These are phyloP conservation scores for Fomitopsis pinicola DNA, from an alignment of 1,284 basidiomycete genomes.

Conservation along the genomic window DNA sequence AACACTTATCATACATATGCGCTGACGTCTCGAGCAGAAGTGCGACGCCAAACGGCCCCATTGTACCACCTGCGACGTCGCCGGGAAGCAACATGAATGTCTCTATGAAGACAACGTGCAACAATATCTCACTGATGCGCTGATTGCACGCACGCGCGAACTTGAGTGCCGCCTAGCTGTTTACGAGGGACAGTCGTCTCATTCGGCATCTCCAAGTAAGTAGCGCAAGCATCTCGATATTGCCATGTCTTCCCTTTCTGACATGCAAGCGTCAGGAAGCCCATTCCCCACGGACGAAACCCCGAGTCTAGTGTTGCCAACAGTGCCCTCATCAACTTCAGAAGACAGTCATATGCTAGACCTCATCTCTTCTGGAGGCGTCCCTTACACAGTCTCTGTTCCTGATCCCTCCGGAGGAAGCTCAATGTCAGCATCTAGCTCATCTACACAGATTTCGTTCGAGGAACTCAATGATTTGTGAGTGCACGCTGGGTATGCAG, in stretches of 20 bases:
- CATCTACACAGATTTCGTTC: background rate
- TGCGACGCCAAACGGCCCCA: slow-evolving; percentile 25
- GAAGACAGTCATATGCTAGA: background rate
- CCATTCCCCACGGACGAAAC: background rate
- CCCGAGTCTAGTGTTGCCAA: no score
- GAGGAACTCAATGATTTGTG: slow-evolving; percentile 11
- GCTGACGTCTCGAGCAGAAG: slow-evolving; percentile 16
- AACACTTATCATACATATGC: background rate
- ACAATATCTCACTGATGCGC: slow-evolving; percentile 16
- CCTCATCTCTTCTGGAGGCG: background rate
- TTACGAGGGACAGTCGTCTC: slow-evolving; percentile 12
- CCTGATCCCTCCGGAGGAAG: background rate
- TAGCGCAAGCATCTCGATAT: background rate
- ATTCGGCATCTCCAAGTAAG: background rate
- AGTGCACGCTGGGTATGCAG: background rate
- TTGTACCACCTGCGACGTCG: slow-evolving; percentile 24
- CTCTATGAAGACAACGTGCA: slow-evolving; percentile 23
- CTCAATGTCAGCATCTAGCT: background rate
- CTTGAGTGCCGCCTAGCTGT: slow-evolving; percentile 20
- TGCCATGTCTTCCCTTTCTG: background rate
- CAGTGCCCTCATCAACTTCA: background rate
- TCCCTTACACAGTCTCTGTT: background rate
- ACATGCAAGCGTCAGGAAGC: background rate
- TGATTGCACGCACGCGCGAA: slow-evolving; percentile 17
- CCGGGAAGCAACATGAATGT: slow-evolving; percentile 25